Conservation (phyloP, 257 asterid genomes). For the Petrea volubilis region DNA sequence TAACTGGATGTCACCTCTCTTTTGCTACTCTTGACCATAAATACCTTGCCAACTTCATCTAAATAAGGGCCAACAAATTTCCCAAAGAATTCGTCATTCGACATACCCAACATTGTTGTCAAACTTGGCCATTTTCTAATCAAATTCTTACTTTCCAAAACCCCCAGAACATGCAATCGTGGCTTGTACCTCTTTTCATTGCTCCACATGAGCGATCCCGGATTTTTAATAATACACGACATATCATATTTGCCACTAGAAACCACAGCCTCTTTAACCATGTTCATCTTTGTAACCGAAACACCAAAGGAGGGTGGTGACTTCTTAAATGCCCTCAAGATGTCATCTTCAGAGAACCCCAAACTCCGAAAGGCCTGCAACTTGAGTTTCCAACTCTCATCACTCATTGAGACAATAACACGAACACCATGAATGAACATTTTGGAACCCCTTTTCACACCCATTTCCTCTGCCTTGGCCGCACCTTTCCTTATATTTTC, state of each 20-base stretch:
- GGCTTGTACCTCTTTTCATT: too few relatives aligned
- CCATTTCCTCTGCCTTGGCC: conserved; percentile 23
- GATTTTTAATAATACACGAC: too few relatives aligned
- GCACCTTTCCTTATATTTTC: conserved; percentile 20
- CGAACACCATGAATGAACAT: conserved; percentile 12
- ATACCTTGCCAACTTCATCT: conserved; percentile 1
- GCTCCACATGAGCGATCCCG: too few relatives aligned
- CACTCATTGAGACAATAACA: conserved; percentile 10
- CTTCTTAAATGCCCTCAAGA: too few relatives aligned
- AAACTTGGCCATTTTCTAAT: background rate
- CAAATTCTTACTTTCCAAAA: too few relatives aligned
- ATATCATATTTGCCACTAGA: too few relatives aligned
- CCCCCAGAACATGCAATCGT: too few relatives aligned
- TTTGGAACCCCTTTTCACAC: conserved; percentile 14
- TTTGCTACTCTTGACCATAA: background rate
- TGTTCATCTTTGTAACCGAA: too few relatives aligned
- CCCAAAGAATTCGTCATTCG: background rate
- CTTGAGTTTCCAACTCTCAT: conserved; percentile 27
- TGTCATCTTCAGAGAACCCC: conserved; percentile 38
- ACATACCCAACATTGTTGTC: background rate
- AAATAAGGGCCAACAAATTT: conserved; percentile 1
- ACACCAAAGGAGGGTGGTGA: too few relatives aligned
- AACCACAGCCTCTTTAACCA: too few relatives aligned
- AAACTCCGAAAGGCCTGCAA: conserved; percentile 24
- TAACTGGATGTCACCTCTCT: too few relatives aligned